Evolutionary conservation across 129 eudicot species (phyloP), one percentile per base, ranked within the genome.

Genomic region (Solidago caesia): DNA sequence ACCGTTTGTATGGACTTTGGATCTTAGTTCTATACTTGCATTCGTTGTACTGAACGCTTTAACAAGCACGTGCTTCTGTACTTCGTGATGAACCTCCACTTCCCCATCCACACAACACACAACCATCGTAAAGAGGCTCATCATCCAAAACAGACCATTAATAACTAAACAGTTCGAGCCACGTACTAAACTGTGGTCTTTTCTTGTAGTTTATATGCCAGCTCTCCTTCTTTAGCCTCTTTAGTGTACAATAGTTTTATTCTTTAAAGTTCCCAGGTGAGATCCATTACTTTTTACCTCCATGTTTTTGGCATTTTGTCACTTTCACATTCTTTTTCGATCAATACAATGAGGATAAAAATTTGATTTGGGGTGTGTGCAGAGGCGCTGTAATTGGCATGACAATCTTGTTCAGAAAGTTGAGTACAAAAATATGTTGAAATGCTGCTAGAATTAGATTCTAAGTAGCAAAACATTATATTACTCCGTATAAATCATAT

Each of bases 1-100:
- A 44, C 97, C 98, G 5, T 96, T 89, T 2, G 97, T 95, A 82
- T 96, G 98, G 76, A 84, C 97, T 44, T 78, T 89, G 80, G 98
- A 92, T 83, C 88, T 92, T 46, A 89, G 96, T 53, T 96, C 96
- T 8, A 92, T 92, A 41, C 72, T 89, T 63, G 96, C 96, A 45
- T 92, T 92, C 70, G 90, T 92, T 71, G 89, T 86, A 65, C 77
- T 92, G 44, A 90, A 90, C 56, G 95, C 89, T 13, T 84, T 92
- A 47, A 90, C 96, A 25, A 92, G 96, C 77, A 71, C 90, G 1
- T 21, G 98, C 98, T 75, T 64, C 96, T 68, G 96, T 96, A 75
- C 90, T 90, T 72, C 98, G 96, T 62, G 98, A 96, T 76, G 96
- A 92, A 75, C 95, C 90, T 76, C 39, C 39, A 33, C 39, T 33